phyloP scores from a whole-genome alignment of 2,329 filamentous ascomycete genomes.

The Orbilia brochopaga region DNA sequence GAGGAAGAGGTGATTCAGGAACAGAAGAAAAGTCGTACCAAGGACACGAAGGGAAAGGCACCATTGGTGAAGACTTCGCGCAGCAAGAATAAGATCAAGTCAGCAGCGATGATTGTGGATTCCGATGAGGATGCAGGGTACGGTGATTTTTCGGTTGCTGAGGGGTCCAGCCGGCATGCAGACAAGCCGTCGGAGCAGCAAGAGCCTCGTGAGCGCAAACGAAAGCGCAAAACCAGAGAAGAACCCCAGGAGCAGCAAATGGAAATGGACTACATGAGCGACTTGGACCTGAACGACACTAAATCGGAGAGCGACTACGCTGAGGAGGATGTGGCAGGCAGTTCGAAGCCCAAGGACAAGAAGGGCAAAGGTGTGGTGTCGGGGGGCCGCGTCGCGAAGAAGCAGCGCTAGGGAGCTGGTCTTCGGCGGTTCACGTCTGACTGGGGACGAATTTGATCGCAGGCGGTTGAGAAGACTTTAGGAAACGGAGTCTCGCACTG shows the following conservation, averaged over 20 bases:
- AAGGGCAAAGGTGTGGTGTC: neutral
- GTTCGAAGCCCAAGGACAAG: too few species aligned
- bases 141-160: neutral
- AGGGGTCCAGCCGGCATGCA: neutral
- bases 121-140: constrained; percentile 7
- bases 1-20: neutral
- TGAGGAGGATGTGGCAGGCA: neutral
- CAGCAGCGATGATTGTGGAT: constrained; percentile 17
- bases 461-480: too few species aligned
- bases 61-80: neutral
- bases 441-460: too few species aligned
- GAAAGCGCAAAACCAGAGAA: neutral
- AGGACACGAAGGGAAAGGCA: constrained; percentile 1
- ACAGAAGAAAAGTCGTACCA: constrained; percentile 1
- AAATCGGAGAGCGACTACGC: neutral
- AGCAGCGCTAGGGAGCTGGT: too few species aligned
- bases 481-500: too few species aligned
- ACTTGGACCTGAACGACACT: neutral
- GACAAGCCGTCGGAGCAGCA: neutral
- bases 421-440: too few species aligned
- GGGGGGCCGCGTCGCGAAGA: too few species aligned
- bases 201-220: neutral
- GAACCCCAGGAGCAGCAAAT: neutral
- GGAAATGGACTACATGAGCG: neutral
- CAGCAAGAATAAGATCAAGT: constrained; percentile 14